A percentile compares a stretch with the other conserved stretches of the same genome.
phyloP scores from a whole-genome alignment of 495 filamentous ascomycete genomes.

The Oidiodendron maius region DNA sequence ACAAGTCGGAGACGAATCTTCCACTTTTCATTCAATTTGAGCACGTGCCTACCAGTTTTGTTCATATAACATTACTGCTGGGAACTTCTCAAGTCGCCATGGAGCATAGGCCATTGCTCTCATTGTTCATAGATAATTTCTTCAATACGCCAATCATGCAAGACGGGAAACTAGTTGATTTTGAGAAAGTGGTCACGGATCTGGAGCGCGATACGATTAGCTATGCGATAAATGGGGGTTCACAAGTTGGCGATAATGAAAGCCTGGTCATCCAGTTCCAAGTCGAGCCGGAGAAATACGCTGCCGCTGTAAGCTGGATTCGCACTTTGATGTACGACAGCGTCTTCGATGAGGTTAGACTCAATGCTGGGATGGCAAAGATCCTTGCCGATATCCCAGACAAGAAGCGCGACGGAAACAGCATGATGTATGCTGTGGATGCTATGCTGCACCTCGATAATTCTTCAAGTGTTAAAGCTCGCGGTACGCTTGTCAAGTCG shows the following conservation, averaged over 20 bases:
- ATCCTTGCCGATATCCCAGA: constrained; percentile 91
- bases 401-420: constrained; percentile 79
- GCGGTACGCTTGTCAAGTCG: constrained; percentile 78
- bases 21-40: constrained; percentile 97
- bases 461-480: constrained; percentile 69
- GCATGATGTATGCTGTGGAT: constrained; percentile 71
- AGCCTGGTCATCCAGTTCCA: constrained; percentile 75
- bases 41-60: constrained; percentile 84
- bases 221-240: constrained; percentile 63
- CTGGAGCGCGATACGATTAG: constrained; percentile 86
- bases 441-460: constrained; percentile 70
- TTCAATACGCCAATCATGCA: constrained; percentile 83
- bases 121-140: constrained; percentile 84
- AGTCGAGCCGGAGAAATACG: constrained; percentile 84
- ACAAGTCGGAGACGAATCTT: constrained; percentile 54
- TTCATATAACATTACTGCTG: constrained; percentile 70
- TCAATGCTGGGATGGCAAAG: constrained; percentile 79
- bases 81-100: constrained; percentile 69
- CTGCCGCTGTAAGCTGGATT: constrained; percentile 76
- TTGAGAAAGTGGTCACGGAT: constrained; percentile 84
- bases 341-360: constrained; percentile 74
- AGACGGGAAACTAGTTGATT: constrained; percentile 73
- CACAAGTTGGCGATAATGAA: constrained; percentile 68
- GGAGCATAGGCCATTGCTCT: constrained; percentile 71
- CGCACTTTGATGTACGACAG: constrained; percentile 79